Percentiles rank a stretch among this genome's conserved stretches.
Evolutionary conservation across 139 green algal genomes (phyloP).

Genomic region (Klebsormidium nitens): DNA sequence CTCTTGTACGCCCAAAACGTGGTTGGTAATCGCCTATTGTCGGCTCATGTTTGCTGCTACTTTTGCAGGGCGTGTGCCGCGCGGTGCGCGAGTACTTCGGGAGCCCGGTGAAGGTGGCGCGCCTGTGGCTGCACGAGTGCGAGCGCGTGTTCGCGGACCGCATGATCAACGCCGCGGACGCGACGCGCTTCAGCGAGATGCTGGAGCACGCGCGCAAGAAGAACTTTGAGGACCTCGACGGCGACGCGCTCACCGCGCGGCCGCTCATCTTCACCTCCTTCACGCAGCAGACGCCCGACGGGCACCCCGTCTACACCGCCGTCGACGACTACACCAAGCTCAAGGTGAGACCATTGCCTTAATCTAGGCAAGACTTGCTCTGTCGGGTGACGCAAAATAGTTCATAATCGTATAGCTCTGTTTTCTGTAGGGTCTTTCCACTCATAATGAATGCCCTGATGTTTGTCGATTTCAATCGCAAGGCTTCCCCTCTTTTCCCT

Average conservation of each 20-base stretch:
- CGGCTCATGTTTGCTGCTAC: too few species aligned
- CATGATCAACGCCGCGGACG: constrained; percentile 71
- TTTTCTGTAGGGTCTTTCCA: too few species aligned
- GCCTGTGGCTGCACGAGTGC: constrained; percentile 78
- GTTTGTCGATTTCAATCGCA: too few species aligned
- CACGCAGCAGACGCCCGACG: constrained; percentile 43
- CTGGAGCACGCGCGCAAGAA: constrained; percentile 56
- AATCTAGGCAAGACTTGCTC: too few species aligned
- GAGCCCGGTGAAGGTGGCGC: constrained; percentile 53
- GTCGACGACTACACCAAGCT: constrained; percentile 49
- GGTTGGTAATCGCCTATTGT: background rate
- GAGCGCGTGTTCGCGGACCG: constrained; percentile 79
- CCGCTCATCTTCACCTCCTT: constrained; percentile 56
- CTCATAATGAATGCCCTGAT: too few species aligned
- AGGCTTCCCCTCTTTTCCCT: too few species aligned
- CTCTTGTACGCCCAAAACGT: background rate
- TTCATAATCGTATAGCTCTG: too few species aligned
- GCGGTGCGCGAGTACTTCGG: constrained; percentile 70
- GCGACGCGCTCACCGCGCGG: constrained; percentile 56
- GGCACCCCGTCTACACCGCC: constrained; percentile 50
- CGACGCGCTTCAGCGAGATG: constrained; percentile 70
- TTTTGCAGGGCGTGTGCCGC: constrained; percentile 74
- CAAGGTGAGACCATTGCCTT: too few species aligned
- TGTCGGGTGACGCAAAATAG: too few species aligned
- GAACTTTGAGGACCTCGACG: constrained; percentile 56